These are phyloP conservation scores for Barnettozyma populi DNA, from an alignment of 805 yeast species.

Conservation along the genomic window DNA sequence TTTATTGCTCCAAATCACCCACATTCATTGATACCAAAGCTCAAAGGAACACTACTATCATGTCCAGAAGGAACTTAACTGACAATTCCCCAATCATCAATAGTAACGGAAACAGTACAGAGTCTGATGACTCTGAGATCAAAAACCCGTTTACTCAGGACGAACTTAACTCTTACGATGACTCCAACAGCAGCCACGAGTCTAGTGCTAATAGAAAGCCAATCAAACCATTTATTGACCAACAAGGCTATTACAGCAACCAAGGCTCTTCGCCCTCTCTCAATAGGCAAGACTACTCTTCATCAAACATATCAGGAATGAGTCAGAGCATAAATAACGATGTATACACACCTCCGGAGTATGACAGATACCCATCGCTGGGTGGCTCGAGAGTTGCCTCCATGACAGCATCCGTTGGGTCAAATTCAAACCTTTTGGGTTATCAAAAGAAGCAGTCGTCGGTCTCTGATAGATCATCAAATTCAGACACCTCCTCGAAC, in stretches of 20 bases:
- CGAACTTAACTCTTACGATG: constrained; percentile 23
- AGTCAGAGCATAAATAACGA: constrained; percentile 16
- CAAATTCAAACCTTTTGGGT: constrained; percentile 22
- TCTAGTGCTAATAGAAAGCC: constrained; percentile 14
- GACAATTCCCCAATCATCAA: constrained; percentile 21
- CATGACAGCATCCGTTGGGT: constrained; percentile 35
- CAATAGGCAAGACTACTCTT: constrained; percentile 16
- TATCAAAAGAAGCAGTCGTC: constrained; percentile 15
- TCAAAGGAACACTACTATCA: constrained; percentile 1
- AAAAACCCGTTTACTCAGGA: constrained; percentile 27
- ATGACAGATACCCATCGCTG: constrained; percentile 63
- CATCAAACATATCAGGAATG: constrained; percentile 20
- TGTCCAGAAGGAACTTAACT: constrained; percentile 29
- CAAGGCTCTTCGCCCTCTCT: constrained; percentile 37
- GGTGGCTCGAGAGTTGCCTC: constrained; percentile 54
- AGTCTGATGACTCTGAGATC: constrained; percentile 22
- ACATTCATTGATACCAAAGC: not conserved
- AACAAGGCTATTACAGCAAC: constrained; percentile 37
- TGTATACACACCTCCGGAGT: constrained; percentile 45
- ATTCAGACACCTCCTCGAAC: constrained; percentile 26
- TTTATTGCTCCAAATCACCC: not conserved
- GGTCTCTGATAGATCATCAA: constrained; percentile 12
- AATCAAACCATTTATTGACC: constrained; percentile 34
- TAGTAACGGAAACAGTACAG: constrained; percentile 17
- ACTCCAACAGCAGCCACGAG: constrained; percentile 20